Base-by-base conservation (phyloP, 768 basidiomycete genomes). In the Lentinula detonsa region DNA sequence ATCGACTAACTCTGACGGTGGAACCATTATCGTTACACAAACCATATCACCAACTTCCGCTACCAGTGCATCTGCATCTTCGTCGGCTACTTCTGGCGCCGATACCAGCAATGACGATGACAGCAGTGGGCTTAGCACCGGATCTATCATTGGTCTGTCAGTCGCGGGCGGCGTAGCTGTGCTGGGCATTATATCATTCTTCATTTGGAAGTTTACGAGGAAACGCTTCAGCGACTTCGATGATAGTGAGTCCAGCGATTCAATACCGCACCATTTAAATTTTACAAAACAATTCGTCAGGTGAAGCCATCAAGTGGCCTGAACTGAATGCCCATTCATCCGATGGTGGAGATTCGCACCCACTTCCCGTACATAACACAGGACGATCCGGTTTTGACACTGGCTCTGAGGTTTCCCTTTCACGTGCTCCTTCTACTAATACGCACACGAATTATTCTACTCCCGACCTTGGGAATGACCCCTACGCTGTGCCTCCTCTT, bases 291-390 rank as follows among this genome's bases (percentile, higher is more conserved):
- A 21, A 61, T 21, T 61, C n/a, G 59, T 57, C 16, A 91, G 90
- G 81, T 66, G 90, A 91, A 73, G 89, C 89, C 18, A 94, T 94
- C 74, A 93, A 93, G 73, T 94, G 92, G 92, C 92, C 92, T 3
- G 92, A 94, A 67, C 81, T 93, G 40, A 91, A 92, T 70, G 73
- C 83, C 2, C 90, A 91, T 64, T 67, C 68, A 63, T 79, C 76
- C 35, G 73, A 73, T 43, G 73, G 67, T 35, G 57, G 46, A 31
- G 83, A 84, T 63, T 76, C 80, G 4, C 84, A 87, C 60, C 80
- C 90, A 15, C 78, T 91, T 8, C 90, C 90, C 18, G 84, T 87
- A 0, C 76, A 84, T 59, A 81, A 83, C 61, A 87, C 89, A 1
- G 90, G 88, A 61, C 81, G 87, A 28, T 73, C 88, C 31, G 90